Percentiles rank a stretch among this genome's conserved stretches.
Conservation (phyloP, 345 rosid genomes). For the Zanthoxylum bungeanum region DNA sequence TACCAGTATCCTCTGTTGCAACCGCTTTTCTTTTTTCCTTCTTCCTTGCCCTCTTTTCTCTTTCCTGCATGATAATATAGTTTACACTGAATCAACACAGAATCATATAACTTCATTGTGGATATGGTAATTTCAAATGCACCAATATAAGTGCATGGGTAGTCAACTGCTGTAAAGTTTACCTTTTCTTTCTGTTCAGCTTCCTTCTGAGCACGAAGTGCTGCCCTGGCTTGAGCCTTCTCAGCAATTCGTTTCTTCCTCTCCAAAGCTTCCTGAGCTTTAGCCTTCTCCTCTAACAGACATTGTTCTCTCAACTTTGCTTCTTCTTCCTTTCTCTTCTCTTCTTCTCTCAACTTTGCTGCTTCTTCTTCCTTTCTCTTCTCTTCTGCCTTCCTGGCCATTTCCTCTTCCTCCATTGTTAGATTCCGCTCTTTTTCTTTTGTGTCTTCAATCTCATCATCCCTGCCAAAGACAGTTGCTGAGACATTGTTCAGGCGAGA, state of each 20-base stretch:
- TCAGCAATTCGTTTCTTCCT: constrained; percentile 71
- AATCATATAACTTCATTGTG: not conserved
- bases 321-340: constrained; percentile 65
- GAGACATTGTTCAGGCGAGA: constrained; percentile 25
- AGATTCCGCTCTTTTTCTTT: constrained; percentile 50
- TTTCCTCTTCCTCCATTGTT: constrained; percentile 74
- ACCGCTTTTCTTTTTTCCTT: constrained; percentile 52
- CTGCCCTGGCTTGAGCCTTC: constrained; percentile 75
- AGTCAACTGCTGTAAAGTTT: no score
- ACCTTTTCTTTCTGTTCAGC: constrained; percentile 81
- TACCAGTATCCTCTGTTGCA: constrained; percentile 23
- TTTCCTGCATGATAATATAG: constrained; percentile 47
- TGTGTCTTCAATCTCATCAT: constrained; percentile 42
- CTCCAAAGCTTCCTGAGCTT: constrained; percentile 79
- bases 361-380: constrained; percentile 66
- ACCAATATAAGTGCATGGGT: not conserved
- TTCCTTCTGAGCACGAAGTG: constrained; percentile 62
- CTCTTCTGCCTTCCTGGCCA: constrained; percentile 68
- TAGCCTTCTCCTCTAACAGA: constrained; percentile 67
- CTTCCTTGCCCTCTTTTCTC: constrained; percentile 76
- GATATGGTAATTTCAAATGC: not conserved
- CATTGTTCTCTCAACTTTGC: constrained; percentile 57
- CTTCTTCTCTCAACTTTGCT: constrained; percentile 60
- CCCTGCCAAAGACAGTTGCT: constrained; percentile 34
- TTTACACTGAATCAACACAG: not conserved